Evolutionary conservation across 2,329 filamentous ascomycete genomes (phyloP).

Genomic region (Xylariaceae sp.): DNA sequence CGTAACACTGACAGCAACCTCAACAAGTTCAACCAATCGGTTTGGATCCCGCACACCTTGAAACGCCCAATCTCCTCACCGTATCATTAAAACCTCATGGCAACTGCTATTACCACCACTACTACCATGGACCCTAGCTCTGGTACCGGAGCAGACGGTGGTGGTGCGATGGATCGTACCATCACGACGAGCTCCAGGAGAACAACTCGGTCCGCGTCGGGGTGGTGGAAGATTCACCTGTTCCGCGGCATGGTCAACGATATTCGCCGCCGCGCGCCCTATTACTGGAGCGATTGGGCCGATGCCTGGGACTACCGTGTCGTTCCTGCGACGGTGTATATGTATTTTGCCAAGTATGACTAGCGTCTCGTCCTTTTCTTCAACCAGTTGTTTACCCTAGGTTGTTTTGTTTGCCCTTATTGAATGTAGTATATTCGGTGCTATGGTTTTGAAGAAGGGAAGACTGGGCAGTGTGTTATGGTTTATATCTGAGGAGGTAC

Average conservation of each 20-base stretch:
- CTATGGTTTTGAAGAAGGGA: too few species aligned
- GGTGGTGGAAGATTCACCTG: constrained; percentile 77
- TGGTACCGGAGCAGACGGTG: neutral
- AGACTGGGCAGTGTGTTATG: neutral
- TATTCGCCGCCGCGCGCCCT: constrained; percentile 75
- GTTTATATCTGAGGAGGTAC: too few species aligned
- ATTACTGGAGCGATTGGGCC: constrained; percentile 80
- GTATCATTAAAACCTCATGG: too few species aligned
- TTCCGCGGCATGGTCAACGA: constrained; percentile 85
- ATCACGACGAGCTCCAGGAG: constrained; percentile 11
- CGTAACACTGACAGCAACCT: too few species aligned
- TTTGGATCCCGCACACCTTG: too few species aligned
- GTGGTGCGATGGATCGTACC: constrained; percentile 7
- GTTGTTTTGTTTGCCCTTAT: neutral
- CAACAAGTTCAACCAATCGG: too few species aligned
- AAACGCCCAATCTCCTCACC: too few species aligned
- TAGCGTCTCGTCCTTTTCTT: neutral
- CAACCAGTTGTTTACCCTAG: neutral
- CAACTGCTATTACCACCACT: too few species aligned
- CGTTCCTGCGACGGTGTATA: constrained; percentile 85
- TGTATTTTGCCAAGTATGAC: constrained; percentile 94
- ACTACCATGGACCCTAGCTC: neutral
- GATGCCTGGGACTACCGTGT: constrained; percentile 93
- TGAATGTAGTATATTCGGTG: too few species aligned
- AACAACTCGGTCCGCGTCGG: neutral